Percentiles rank a stretch among this genome's conserved stretches.
Evolutionary conservation across 352 stramenopile species (phyloP).

Genomic region (Phytopythium chamaehyphon): DNA sequence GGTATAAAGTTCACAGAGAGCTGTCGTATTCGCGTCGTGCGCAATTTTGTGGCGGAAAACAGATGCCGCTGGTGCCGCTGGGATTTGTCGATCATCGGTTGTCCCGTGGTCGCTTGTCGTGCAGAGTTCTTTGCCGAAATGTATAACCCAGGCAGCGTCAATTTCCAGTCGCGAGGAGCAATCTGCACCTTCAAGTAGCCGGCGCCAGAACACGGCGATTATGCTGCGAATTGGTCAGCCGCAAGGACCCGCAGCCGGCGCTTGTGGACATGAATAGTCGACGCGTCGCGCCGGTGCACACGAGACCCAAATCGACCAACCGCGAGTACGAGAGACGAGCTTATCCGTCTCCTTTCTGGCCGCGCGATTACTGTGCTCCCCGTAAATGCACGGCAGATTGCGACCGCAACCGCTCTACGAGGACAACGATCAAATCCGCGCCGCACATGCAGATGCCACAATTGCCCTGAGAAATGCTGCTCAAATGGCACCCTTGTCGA

Average conservation of each 20-base stretch:
- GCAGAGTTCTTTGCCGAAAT: no score
- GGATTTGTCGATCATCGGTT: constrained; percentile 2
- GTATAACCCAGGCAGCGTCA: no score
- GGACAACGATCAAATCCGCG: constrained; percentile 3
- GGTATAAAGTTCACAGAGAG: no score
- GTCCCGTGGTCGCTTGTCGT: not conserved
- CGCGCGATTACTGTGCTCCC: no score
- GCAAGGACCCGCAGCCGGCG: not conserved
- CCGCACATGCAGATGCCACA: not conserved
- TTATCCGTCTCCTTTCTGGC: no score
- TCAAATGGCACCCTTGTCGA: not conserved
- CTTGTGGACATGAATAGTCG: constrained; percentile 5
- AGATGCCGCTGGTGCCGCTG: constrained; percentile 2
- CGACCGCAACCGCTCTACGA: no score
- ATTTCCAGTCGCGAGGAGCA: not conserved
- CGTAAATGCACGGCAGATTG: no score
- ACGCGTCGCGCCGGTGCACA: not conserved
- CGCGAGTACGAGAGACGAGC: no score
- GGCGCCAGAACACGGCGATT: not conserved
- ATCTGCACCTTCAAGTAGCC: constrained; percentile 1
- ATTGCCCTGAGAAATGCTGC: not conserved
- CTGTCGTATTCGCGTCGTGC: no score
- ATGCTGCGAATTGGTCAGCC: not conserved
- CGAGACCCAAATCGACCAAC: no score
- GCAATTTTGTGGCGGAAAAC: constrained; percentile 1